These are phyloP conservation scores for Cynanchum wilfordii DNA, from an alignment of 257 asterid genomes.

Conservation along the genomic window DNA sequence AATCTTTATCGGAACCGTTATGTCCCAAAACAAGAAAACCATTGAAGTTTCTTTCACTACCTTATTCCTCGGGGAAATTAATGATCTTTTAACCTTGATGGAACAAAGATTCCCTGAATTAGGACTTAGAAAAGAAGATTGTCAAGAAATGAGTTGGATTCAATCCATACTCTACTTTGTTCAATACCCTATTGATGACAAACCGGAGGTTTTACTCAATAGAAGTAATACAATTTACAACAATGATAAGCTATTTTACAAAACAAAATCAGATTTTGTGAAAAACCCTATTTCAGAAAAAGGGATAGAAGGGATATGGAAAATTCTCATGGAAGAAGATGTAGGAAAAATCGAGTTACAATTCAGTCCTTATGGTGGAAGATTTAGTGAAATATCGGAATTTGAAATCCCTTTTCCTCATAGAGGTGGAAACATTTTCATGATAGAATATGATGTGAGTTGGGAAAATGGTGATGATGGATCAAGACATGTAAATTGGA, in stretches of 20 bases:
- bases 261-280: slow-evolving; percentile 25
- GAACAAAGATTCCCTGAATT: slow-evolving; percentile 38
- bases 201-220: slow-evolving; percentile 21
- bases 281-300: slow-evolving; percentile 23
- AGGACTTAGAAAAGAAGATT: slow-evolving; percentile 19
- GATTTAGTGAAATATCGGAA: slow-evolving; percentile 28
- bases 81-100: slow-evolving; percentile 28
- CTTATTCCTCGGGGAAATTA: slow-evolving; percentile 33
- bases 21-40: slow-evolving; percentile 1
- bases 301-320: slow-evolving; percentile 32
- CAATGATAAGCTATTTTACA: not conserved
- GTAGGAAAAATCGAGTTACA: slow-evolving; percentile 26
- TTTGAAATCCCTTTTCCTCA: slow-evolving; percentile 36
- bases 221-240: not conserved
- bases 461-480: slow-evolving; percentile 25
- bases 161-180: slow-evolving; percentile 36
- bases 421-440: slow-evolving; percentile 35
- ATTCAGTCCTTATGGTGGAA: slow-evolving; percentile 40
- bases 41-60: slow-evolving; percentile 38
- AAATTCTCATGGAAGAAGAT: slow-evolving; percentile 22
- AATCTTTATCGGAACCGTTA: slow-evolving; percentile 11
- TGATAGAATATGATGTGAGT: slow-evolving; percentile 32
- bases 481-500: slow-evolving; percentile 29
- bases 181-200: slow-evolving; percentile 37
- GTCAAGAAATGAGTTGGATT: slow-evolving; percentile 40